Evolutionary conservation across 2,329 filamentous ascomycete species (phyloP), one percentile per base, ranked within the genome.

Genomic region (Colletotrichum kahawae): DNA sequence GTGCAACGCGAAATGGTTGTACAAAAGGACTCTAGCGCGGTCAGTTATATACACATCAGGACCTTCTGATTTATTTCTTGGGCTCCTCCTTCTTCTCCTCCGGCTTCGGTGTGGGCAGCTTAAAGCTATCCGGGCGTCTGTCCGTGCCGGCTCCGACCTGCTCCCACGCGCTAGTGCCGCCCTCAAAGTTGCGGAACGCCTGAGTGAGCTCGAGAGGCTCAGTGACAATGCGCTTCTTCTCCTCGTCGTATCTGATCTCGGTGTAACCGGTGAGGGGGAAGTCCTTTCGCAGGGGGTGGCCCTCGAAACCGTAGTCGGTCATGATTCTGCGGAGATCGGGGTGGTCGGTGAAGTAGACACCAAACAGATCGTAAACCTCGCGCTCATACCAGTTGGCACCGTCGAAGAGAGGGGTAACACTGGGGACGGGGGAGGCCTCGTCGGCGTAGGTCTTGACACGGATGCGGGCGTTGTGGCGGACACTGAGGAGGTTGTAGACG

Each of bases 231-330:
- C 97, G 92, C 92, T 99, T 99, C 94, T 98, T 99, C 91, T 99
- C 97, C 88, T 99, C 97, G 80, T 99, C 97, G 83, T 97, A 99
- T 82, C 97, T 92, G 79, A 99, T 94, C 88, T 99, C 97, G 38
- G 97, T 99, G 89, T 99, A 99, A 63, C 97, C 97, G 4, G 97
- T 98, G 84, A 99, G 88, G 27, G 97, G 97, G 88, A 99, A 99
- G 84, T 99, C 97, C 89, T 99, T 99, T 83, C 97, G 92, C 83
- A 99, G 88, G 56, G 97, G 97, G 87, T 99, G 97, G 68, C 97
- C 97, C 85, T 99, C 97, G 82, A 99, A 99, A 68, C 97, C 97
- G 85, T 99, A 99, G 85, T 99, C 97, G 78, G 97, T 99, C 96
- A 99, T 97, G 88, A 99, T 98, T 80, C 97, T 92, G 84, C 97